Conservation (phyloP, 2,329 filamentous ascomycete genomes). For the Botryosphaeria dothidea region DNA sequence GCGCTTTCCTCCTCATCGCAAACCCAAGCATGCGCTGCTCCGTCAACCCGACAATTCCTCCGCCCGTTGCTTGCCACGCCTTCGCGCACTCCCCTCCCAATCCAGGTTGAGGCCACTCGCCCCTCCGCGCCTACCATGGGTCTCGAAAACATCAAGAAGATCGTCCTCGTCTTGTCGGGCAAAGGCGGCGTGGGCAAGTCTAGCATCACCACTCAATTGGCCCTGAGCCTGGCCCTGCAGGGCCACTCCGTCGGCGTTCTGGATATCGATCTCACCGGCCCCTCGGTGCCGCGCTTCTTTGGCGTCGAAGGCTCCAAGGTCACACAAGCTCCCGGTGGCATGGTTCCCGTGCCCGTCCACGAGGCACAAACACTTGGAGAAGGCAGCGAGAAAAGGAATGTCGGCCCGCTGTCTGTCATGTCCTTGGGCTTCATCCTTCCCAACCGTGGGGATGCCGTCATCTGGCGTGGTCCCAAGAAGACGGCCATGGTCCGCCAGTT, state of each 20-base stretch:
- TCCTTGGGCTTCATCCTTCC: slow-evolving; percentile 88
- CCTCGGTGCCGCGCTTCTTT: slow-evolving; percentile 93
- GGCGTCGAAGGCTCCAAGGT: slow-evolving; percentile 88
- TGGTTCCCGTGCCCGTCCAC: slow-evolving; percentile 87
- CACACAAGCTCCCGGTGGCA: slow-evolving; percentile 85
- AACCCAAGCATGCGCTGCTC: background rate
- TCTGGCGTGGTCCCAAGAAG: slow-evolving; percentile 98
- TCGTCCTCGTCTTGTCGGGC: slow-evolving; percentile 84
- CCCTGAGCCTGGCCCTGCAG: slow-evolving; percentile 80
- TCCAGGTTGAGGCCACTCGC: background rate
- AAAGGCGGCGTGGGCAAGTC: slow-evolving; percentile 99
- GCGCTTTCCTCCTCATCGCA: background rate
- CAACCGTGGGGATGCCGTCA: slow-evolving; percentile 83
- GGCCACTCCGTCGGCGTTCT: slow-evolving; percentile 92
- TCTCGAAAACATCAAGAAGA: slow-evolving; percentile 70
- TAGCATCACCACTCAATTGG: slow-evolving; percentile 94
- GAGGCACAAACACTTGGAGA: slow-evolving; percentile 44
- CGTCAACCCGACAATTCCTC: background rate
- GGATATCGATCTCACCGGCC: slow-evolving; percentile 93
- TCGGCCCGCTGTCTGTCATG: slow-evolving; percentile 78
- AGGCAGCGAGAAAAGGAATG: slow-evolving; percentile 8
- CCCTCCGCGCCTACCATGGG: slow-evolving; percentile 38
- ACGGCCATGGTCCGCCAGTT: slow-evolving; percentile 99
- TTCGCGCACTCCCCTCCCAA: background rate
- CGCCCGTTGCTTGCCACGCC: background rate